A percentile compares a stretch with the other conserved stretches of the same genome.
Evolutionary conservation across 2,329 filamentous ascomycete species (phyloP).

Genomic region (Pseudogymnoascus sp.): DNA sequence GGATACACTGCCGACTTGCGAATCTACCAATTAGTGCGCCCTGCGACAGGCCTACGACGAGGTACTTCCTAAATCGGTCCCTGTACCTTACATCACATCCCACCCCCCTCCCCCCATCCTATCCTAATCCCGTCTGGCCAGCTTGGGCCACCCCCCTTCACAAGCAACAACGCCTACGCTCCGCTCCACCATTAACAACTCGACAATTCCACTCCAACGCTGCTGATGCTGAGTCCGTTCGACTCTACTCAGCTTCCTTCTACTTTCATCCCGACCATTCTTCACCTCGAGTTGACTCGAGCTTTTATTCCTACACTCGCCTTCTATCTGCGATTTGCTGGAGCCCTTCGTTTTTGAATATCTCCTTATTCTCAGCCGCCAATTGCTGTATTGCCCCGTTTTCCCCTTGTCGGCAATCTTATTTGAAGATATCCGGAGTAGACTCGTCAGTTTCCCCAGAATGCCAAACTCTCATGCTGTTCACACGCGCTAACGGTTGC

Average conservation of each 20-base stretch:
- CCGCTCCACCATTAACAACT: not conserved
- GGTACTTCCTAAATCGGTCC: not conserved
- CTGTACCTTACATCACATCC: not conserved
- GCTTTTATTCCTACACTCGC: not conserved
- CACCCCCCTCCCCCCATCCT: not conserved
- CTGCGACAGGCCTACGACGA: not conserved
- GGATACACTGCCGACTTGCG: not conserved
- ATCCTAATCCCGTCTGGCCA: not conserved
- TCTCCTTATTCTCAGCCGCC: not conserved
- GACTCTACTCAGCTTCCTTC: not conserved
- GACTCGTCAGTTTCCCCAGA: not conserved
- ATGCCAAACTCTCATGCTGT: not conserved
- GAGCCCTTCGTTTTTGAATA: not conserved
- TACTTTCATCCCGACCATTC: not conserved
- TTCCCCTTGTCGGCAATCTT: not conserved
- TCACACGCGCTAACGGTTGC: not conserved
- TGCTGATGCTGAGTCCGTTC: not conserved
- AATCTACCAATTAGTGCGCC: not conserved
- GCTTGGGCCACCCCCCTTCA: not conserved
- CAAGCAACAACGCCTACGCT: not conserved
- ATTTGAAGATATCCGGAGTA: not conserved
- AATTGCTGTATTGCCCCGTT: not conserved
- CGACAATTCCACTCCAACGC: not conserved
- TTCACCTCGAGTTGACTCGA: not conserved
- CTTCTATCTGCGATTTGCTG: not conserved